Percentiles rank a stretch among this genome's conserved stretches.
phyloP scores from a whole-genome alignment of 805 yeast species.

The Soucietia sequanensis region DNA sequence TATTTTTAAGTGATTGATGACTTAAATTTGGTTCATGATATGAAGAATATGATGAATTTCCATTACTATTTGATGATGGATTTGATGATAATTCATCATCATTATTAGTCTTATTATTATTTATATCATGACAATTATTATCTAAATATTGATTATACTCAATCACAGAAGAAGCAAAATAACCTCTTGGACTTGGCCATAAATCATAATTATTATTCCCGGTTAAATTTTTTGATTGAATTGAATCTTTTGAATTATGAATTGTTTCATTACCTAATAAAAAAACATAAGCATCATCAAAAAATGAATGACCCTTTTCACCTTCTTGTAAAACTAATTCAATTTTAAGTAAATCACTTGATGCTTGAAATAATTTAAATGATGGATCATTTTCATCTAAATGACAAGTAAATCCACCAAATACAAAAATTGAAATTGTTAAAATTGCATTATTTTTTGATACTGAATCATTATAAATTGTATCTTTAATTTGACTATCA shows the following conservation, averaged over 20 bases:
- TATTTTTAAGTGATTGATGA: neutral
- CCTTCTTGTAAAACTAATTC: constrained; percentile 28
- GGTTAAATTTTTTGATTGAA: constrained; percentile 1
- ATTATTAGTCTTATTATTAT: constrained; percentile 1
- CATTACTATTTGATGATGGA: neutral
- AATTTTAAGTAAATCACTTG: constrained; percentile 33
- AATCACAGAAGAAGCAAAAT: constrained; percentile 32
- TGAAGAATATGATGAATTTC: constrained; percentile 1
- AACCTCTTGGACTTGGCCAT: constrained; percentile 41
- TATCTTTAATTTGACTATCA: neutral
- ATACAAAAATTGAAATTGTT: constrained; percentile 33
- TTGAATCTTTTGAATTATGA: neutral
- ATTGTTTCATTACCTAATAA: constrained; percentile 5
- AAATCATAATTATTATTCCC: neutral
- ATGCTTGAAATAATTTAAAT: constrained; percentile 23
- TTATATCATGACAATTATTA: constrained; percentile 14
- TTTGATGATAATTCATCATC: neutral
- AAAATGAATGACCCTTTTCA: constrained; percentile 11
- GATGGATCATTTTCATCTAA: constrained; percentile 8
- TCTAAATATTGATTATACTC: constrained; percentile 16
- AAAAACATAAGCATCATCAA: constrained; percentile 19
- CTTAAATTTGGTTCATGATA: too few relatives aligned
- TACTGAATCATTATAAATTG: neutral
- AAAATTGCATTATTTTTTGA: neutral
- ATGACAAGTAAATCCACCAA: constrained; percentile 36